A percentile compares a stretch with the other conserved stretches of the same genome.
Evolutionary conservation across 164 flowering plant species (phyloP).

Genomic region (Vitis riparia): DNA sequence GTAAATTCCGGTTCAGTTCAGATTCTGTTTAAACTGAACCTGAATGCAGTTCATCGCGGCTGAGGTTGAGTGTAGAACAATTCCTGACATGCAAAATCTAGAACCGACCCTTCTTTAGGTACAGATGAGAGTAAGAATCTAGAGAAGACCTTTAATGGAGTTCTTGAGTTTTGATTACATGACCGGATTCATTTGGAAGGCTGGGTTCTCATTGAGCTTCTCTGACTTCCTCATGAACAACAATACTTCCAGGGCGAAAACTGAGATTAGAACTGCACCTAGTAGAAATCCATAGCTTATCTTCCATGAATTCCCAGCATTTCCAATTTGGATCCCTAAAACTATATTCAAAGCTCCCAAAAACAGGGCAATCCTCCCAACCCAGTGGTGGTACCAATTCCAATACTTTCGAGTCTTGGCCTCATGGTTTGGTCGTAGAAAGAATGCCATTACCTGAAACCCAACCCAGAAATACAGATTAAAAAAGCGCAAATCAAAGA

Average conservation of each 20-base stretch:
- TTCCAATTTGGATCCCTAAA: constrained; percentile 55
- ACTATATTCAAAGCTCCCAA: constrained; percentile 65
- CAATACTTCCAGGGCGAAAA: constrained; percentile 54
- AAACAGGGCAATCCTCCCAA: constrained; percentile 68
- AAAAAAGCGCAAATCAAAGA: background rate
- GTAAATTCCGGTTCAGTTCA: too few species aligned
- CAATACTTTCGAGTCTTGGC: constrained; percentile 66
- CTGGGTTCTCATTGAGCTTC: constrained; percentile 25
- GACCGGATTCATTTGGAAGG: constrained; percentile 41
- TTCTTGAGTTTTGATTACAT: constrained; percentile 2
- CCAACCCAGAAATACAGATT: background rate
- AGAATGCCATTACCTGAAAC: constrained; percentile 66
- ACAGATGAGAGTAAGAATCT: too few species aligned
- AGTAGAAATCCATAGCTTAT: constrained; percentile 68
- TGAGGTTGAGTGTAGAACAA: too few species aligned
- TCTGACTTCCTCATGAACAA: constrained; percentile 28
- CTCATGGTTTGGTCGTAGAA: constrained; percentile 57
- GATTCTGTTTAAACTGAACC: too few species aligned
- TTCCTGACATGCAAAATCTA: too few species aligned
- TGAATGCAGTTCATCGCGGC: too few species aligned
- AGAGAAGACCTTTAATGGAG: too few species aligned
- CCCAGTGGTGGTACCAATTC: constrained; percentile 80
- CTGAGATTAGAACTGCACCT: constrained; percentile 35
- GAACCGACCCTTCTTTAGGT: too few species aligned
- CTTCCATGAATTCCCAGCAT: constrained; percentile 54